Evolutionary conservation across 495 filamentous ascomycete genomes (phyloP).

Genomic region (Daldinia caldariorum): DNA sequence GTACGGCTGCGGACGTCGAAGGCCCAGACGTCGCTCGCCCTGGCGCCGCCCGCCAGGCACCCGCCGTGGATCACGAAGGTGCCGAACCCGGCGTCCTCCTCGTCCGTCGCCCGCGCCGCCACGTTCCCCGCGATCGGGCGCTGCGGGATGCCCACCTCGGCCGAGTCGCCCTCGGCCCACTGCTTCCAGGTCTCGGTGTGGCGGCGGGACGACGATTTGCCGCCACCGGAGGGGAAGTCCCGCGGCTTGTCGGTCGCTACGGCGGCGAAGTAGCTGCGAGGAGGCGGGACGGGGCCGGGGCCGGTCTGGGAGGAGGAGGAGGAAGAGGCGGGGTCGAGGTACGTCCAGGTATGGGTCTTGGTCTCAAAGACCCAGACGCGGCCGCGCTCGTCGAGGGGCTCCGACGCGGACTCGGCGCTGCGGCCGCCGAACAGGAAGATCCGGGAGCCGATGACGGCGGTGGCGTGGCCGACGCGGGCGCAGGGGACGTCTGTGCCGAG

Average conservation of each 20-base stretch:
- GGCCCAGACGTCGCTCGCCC: conserved; percentile 74
- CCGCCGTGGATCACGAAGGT: conserved; percentile 78
- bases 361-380: conserved; percentile 74
- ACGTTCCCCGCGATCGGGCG: conserved; percentile 58
- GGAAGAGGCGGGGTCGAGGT: conserved; percentile 57
- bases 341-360: conserved; percentile 63
- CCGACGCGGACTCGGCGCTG: conserved; percentile 52
- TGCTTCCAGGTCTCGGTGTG: conserved; percentile 52
- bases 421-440: conserved; percentile 74
- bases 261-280: conserved; percentile 60
- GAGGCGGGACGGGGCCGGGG: conserved; percentile 50
- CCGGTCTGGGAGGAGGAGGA: conserved; percentile 34
- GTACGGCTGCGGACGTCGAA: conserved; percentile 67
- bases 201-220: conserved; percentile 28
- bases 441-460: conserved; percentile 64
- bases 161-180: conserved; percentile 56
- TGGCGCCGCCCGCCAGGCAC: conserved; percentile 60
- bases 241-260: conserved; percentile 59
- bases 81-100: conserved; percentile 60
- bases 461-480: conserved; percentile 66
- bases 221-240: too few relatives aligned
- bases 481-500: conserved; percentile 53
- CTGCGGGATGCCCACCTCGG: conserved; percentile 56
- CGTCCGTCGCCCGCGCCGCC: conserved; percentile 57
- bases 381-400: conserved; percentile 67